A percentile compares a stretch with the other conserved stretches of the same genome.
phyloP scores from a whole-genome alignment of 352 stramenopile genomes.

The Pythium dissotocum region DNA sequence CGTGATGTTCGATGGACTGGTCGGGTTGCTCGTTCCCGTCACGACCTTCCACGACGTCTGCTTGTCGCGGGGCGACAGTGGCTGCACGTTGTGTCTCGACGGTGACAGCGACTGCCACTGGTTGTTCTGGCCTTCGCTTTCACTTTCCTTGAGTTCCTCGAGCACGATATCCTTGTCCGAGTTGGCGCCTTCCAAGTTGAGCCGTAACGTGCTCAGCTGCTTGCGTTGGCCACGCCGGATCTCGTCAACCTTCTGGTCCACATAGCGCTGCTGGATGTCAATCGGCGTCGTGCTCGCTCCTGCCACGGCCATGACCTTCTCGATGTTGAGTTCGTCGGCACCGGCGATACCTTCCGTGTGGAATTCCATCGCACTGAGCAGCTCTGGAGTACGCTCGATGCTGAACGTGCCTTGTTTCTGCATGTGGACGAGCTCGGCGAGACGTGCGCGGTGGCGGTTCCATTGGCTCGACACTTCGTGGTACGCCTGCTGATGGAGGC shows the following conservation, averaged over 20 bases:
- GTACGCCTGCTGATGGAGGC: constrained; percentile 52
- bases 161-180: constrained; percentile 28
- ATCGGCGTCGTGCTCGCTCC: constrained; percentile 18
- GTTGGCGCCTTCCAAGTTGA: constrained; percentile 37
- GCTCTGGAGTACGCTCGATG: constrained; percentile 67
- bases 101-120: constrained; percentile 60
- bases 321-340: constrained; percentile 39
- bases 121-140: constrained; percentile 20
- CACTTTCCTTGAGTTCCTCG: constrained; percentile 19
- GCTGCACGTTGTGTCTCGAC: constrained; percentile 44
- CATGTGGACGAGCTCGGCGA: constrained; percentile 72
- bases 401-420: constrained; percentile 78
- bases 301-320: constrained; percentile 37
- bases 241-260: constrained; percentile 61
- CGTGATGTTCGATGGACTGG: constrained; percentile 18
- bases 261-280: constrained; percentile 35
- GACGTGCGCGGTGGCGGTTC: constrained; percentile 46
- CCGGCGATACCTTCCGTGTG: constrained; percentile 67
- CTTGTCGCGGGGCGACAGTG: constrained; percentile 57
- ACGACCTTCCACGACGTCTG: constrained; percentile 62
- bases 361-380: constrained; percentile 65
- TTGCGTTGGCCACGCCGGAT: constrained; percentile 65
- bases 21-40: not conserved
- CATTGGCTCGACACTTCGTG: constrained; percentile 69
- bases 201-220: constrained; percentile 35